Evolutionary conservation across 352 stramenopile species (phyloP).

Genomic region (Phytophthora pinifolia): DNA sequence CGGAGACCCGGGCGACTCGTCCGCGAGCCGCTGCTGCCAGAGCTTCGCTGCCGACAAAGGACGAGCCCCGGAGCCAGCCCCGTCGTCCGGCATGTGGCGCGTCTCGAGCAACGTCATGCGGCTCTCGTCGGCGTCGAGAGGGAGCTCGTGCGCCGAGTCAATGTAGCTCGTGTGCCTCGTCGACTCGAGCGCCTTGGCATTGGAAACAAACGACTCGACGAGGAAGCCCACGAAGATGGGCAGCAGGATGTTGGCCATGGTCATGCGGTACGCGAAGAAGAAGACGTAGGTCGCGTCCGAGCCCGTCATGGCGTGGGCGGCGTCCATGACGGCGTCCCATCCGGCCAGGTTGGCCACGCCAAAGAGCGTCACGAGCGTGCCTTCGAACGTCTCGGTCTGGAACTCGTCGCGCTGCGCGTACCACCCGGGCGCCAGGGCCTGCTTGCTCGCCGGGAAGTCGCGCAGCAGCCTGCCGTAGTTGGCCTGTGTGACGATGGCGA

Average conservation of each 20-base stretch:
- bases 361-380: slow-evolving; percentile 80
- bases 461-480: slow-evolving; percentile 70
- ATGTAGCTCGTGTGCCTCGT: slow-evolving; percentile 65
- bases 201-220: slow-evolving; percentile 82
- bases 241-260: slow-evolving; percentile 80
- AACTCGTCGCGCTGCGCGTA: slow-evolving; percentile 74
- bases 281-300: slow-evolving; percentile 70
- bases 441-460: slow-evolving; percentile 51
- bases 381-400: slow-evolving; percentile 75
- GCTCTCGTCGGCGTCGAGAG: slow-evolving; percentile 54
- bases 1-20: slow-evolving; percentile 29
- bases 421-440: slow-evolving; percentile 56
- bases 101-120: slow-evolving; percentile 55
- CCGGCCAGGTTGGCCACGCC: slow-evolving; percentile 70
- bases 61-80: not conserved
- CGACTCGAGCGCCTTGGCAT: slow-evolving; percentile 69
- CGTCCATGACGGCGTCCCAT: slow-evolving; percentile 84
- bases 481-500: slow-evolving; percentile 77
- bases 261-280: slow-evolving; percentile 84
- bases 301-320: slow-evolving; percentile 62
- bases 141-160: slow-evolving; percentile 34
- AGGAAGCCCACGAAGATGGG: slow-evolving; percentile 88
- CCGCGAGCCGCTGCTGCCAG: slow-evolving; percentile 9
- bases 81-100: slow-evolving; percentile 39
- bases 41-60: slow-evolving; percentile 13